phyloP scores from a whole-genome alignment of 352 stramenopile genomes.

The Peronospora belbahrii region DNA sequence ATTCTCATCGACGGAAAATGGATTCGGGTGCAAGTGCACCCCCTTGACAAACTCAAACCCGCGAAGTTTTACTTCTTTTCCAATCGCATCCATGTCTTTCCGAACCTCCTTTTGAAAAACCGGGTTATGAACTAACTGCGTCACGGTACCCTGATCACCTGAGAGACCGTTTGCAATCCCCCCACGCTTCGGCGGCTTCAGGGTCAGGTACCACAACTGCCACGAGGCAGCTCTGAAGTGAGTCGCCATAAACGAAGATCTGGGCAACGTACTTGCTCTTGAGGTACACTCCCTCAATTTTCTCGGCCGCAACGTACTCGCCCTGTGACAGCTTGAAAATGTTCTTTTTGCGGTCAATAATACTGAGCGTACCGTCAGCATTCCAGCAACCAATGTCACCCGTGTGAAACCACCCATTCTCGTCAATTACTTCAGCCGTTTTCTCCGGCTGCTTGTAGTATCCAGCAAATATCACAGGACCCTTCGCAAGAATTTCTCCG shows the following conservation, averaged over 20 bases:
- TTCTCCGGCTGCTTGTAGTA: constrained; percentile 95
- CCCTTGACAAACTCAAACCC: constrained; percentile 89
- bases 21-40: constrained; percentile 75
- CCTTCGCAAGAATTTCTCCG: constrained; percentile 65
- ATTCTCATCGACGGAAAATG: constrained; percentile 84
- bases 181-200: constrained; percentile 52
- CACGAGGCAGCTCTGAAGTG: constrained; percentile 91
- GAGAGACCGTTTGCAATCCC: constrained; percentile 22
- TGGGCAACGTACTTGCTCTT: constrained; percentile 92
- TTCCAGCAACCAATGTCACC: constrained; percentile 96
- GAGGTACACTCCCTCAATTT: constrained; percentile 92
- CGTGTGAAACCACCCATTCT: constrained; percentile 94
- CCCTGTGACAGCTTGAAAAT: constrained; percentile 93
- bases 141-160: constrained; percentile 22
- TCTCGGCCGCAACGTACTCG: constrained; percentile 96
- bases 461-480: constrained; percentile 76
- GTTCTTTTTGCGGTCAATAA: constrained; percentile 91
- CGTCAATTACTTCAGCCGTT: constrained; percentile 87
- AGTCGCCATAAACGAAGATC: constrained; percentile 95
- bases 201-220: constrained; percentile 87
- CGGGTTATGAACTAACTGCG: constrained; percentile 25
- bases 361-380: constrained; percentile 86
- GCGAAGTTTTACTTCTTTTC: constrained; percentile 55
- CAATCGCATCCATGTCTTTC: constrained; percentile 50
- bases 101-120: constrained; percentile 53